phyloP scores from a whole-genome alignment of 208 protist species.

The Crithidia acanthocephali region DNA sequence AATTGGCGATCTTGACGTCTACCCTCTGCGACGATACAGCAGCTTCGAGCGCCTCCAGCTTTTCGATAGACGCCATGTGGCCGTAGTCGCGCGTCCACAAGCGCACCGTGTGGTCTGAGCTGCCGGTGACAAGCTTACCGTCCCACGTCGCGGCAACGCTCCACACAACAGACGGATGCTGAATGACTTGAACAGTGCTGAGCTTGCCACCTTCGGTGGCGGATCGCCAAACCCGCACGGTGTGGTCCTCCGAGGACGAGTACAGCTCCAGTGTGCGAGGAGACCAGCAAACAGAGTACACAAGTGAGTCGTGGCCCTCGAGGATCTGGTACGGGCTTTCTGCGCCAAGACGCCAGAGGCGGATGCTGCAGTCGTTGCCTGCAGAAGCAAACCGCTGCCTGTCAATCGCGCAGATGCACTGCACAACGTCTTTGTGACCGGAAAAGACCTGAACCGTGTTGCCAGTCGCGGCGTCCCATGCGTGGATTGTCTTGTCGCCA shows the following conservation, averaged over 20 bases:
- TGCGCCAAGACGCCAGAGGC: slow-evolving; percentile 49
- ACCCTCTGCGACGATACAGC: slow-evolving; percentile 61
- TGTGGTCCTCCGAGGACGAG: slow-evolving; percentile 87
- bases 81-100: slow-evolving; percentile 80
- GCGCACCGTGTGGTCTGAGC: slow-evolving; percentile 87
- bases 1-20: slow-evolving; percentile 49
- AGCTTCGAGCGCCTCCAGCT: slow-evolving; percentile 57
- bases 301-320: slow-evolving; percentile 61
- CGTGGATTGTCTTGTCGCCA: slow-evolving; percentile 84
- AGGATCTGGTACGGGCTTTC: slow-evolving; percentile 35
- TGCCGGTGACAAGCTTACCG: slow-evolving; percentile 66
- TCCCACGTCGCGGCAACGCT: slow-evolving; percentile 59
- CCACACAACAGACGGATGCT: slow-evolving; percentile 92
- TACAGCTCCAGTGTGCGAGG: slow-evolving; percentile 57
- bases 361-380: slow-evolving; percentile 68
- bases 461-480: slow-evolving; percentile 68
- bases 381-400: slow-evolving; percentile 56
- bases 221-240: slow-evolving; percentile 77
- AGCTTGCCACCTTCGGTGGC: not conserved
- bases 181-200: slow-evolving; percentile 72
- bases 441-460: slow-evolving; percentile 48
- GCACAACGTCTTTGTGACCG: slow-evolving; percentile 71
- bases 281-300: slow-evolving; percentile 73
- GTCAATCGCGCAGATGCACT: slow-evolving; percentile 64
- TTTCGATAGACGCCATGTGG: slow-evolving; percentile 66